A percentile compares a stretch with the other conserved stretches of the same genome.
These are phyloP conservation scores for Phialemoniopsis sp. DNA, from an alignment of 2,329 filamentous ascomycete species.

Conservation along the genomic window DNA sequence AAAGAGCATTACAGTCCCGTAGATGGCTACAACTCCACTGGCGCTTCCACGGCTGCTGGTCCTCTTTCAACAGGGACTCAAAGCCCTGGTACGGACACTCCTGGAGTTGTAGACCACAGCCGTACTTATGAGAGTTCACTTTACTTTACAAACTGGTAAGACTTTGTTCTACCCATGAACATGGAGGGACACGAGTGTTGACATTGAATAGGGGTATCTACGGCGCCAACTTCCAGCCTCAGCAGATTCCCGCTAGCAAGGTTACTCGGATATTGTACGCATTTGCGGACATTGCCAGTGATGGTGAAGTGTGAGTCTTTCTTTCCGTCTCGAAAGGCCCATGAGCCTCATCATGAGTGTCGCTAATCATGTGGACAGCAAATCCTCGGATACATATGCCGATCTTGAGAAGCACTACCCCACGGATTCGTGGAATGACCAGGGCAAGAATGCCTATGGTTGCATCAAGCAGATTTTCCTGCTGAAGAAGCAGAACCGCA, in stretches of 20 bases:
- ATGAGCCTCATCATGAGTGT: neutral
- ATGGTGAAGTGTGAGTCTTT: conserved; percentile 40
- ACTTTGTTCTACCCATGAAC: neutral
- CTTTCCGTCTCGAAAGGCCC: too few relatives aligned
- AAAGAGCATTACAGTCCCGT: too few relatives aligned
- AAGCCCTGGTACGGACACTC: too few relatives aligned
- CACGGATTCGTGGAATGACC: conserved; percentile 57
- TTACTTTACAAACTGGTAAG: conserved; percentile 53
- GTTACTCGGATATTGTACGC: conserved; percentile 71
- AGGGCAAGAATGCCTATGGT: conserved; percentile 66
- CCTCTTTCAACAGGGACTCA: too few relatives aligned
- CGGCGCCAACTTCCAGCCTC: conserved; percentile 52
- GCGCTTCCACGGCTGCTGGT: too few relatives aligned
- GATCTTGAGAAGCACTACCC: conserved; percentile 67
- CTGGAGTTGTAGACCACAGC: too few relatives aligned
- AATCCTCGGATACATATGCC: conserved; percentile 57
- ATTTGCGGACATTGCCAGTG: conserved; percentile 39
- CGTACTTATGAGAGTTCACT: conserved; percentile 29
- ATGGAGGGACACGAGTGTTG: neutral
- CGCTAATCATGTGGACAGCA: conserved; percentile 17
- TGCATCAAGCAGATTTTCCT: conserved; percentile 73
- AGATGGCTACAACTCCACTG: too few relatives aligned
- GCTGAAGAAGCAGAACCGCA: conserved; percentile 71
- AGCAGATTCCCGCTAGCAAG: conserved; percentile 62
- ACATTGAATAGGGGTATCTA: conserved; percentile 29